Percentiles rank a stretch among this genome's conserved stretches.
phyloP scores from a whole-genome alignment of 148 eudicot species.

The Persicaria maculosa region DNA sequence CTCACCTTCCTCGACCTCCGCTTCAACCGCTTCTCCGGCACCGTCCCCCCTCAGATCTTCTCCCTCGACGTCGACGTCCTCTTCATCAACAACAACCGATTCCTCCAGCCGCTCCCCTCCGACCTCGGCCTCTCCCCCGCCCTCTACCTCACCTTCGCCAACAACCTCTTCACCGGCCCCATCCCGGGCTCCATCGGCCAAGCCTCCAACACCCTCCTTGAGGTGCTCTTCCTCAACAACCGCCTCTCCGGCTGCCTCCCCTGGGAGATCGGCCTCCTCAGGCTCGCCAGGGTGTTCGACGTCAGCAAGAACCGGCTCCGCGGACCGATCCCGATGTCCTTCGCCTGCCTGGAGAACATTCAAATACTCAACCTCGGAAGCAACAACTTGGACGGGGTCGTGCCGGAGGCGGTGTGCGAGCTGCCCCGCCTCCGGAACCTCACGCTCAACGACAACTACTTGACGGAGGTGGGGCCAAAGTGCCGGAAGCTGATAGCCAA shows the following conservation, averaged over 20 bases:
- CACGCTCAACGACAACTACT: constrained; percentile 59
- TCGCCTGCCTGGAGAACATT: constrained; percentile 44
- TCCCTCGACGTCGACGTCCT: constrained; percentile 19
- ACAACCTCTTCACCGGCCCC: constrained; percentile 24
- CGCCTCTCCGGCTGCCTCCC: constrained; percentile 27
- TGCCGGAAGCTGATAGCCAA: neutral
- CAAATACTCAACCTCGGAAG: constrained; percentile 67
- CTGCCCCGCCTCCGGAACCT: constrained; percentile 54
- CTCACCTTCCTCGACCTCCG: constrained; percentile 58
- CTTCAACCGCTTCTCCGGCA: constrained; percentile 59
- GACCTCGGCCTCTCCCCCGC: constrained; percentile 19
- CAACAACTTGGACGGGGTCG: constrained; percentile 52
- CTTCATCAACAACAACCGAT: constrained; percentile 19
- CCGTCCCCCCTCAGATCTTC: constrained; percentile 44
- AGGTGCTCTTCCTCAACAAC: constrained; percentile 21
- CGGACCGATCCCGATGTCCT: constrained; percentile 39
- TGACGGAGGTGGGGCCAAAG: constrained; percentile 35
- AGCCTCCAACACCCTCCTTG: constrained; percentile 15
- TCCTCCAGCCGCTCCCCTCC: constrained; percentile 17
- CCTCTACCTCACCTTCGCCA: constrained; percentile 22
- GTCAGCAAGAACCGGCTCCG: constrained; percentile 22
- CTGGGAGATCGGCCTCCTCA: constrained; percentile 25
- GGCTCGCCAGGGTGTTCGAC: constrained; percentile 5
- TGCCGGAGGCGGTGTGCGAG: constrained; percentile 46
- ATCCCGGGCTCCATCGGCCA: constrained; percentile 20